phyloP scores from a whole-genome alignment of 1,284 basidiomycete species.

The Marasmius sp. region DNA sequence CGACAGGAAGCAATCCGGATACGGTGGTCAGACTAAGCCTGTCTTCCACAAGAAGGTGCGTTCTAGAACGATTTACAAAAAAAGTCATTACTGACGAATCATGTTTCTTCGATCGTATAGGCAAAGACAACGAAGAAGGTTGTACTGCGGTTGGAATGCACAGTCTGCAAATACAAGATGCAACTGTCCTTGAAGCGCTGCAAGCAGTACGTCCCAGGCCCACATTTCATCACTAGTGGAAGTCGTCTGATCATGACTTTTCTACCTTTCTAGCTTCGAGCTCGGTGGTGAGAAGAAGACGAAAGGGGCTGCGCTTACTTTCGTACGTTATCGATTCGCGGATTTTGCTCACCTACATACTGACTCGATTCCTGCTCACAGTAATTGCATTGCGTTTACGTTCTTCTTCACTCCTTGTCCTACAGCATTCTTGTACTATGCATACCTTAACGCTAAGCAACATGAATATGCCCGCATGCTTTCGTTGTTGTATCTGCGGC shows the following conservation, averaged over 20 bases:
- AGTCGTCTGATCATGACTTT: not conserved
- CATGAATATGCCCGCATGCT: not conserved
- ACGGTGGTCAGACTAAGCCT: constrained; percentile 99
- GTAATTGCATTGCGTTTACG: not conserved
- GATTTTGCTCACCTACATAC: not conserved
- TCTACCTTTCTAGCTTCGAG: constrained; percentile 75
- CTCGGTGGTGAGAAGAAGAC: constrained; percentile 99
- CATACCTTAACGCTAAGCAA: not conserved
- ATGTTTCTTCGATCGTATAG: constrained; percentile 34
- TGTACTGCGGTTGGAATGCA: constrained; percentile 96
- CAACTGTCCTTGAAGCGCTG: constrained; percentile 95
- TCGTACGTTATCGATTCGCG: constrained; percentile 57
- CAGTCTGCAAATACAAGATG: constrained; percentile 98
- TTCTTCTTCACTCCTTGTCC: not conserved
- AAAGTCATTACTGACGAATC: not conserved
- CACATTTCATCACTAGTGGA: not conserved
- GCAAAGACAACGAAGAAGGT: constrained; percentile 99
- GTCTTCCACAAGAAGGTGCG: constrained; percentile 99
- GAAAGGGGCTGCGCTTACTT: constrained; percentile 91
- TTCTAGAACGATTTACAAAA: constrained; percentile 10
- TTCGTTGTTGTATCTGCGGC: not conserved
- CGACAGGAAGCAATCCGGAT: constrained; percentile 98
- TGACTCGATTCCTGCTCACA: not conserved
- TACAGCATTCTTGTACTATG: not conserved
- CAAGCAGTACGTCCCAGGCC: constrained; percentile 82